Base-by-base conservation (phyloP, 805 yeast species). In the Suhomyces faveliae region DNA sequence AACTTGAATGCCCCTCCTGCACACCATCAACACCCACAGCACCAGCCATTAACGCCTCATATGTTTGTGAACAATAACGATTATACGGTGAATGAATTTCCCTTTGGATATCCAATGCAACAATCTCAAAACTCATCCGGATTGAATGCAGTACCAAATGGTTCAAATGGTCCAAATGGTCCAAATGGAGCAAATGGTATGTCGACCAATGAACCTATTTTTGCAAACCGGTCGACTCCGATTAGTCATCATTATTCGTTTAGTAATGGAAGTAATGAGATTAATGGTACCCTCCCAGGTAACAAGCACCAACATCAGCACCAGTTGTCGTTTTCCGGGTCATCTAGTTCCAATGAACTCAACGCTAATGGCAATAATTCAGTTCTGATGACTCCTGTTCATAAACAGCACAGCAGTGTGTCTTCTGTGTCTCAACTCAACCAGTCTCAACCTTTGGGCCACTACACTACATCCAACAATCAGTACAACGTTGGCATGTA, bases 51-150 rank as follows among this genome's bases (percentile, higher is more conserved):
- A 10, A 27, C 12, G 30, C 40, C 40, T 21, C 17, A 20, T n/a
- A 15, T 25, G 30, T 29, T 13, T 41, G 37, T 41, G 5, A 41
- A 41, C 35, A 43, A 25, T 25, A 52, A 52, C 47, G 58, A 55
- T 35, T 55, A 42, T 43, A 49, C 47, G 49, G 43, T 44, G 29
- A 55, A 53, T 41, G 58, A 57, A 24, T 45, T 51, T 42, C 52
- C 49, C 23, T 51, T 42, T 40, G 48, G 48, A 40, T 45, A 29
- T 19, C 48, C 48, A 11, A 21, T 21, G 19, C 42, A 44, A 27
- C 30, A 42, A 20, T 10, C 37, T 17, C 46, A 43, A 9, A 15
- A 19, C 6, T 19, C 21, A 9, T 5, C 35, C 11, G 17, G 17
- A n/a, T 33, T 33, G 37, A 20, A 11, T 27, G 30, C 9, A 11